Evolutionary conservation across 129 eudicot genomes (phyloP).

Genomic region (Logfia minima): DNA sequence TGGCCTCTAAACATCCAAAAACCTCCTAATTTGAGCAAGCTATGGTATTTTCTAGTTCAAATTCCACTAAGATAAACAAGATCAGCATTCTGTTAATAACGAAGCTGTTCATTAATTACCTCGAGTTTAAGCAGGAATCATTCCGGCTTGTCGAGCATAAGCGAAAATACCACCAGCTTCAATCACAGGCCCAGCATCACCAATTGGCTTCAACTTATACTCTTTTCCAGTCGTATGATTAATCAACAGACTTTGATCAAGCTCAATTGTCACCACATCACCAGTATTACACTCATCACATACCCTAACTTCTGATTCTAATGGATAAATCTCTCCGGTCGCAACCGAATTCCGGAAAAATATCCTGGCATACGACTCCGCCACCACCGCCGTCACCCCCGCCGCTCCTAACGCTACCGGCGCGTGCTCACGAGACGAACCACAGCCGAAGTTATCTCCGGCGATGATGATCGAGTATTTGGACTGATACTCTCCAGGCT

Average conservation of each 20-base stretch:
- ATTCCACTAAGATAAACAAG: neutral
- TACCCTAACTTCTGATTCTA: conserved; percentile 80
- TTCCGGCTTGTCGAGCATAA: conserved; percentile 85
- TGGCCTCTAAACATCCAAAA: neutral
- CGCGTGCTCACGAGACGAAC: conserved; percentile 95
- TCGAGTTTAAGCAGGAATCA: conserved; percentile 64
- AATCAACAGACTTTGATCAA: conserved; percentile 57
- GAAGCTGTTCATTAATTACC: conserved; percentile 10
- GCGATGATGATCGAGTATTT: conserved; percentile 72
- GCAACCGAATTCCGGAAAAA: conserved; percentile 93
- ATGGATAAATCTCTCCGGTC: conserved; percentile 84
- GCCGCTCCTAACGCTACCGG: conserved; percentile 95
- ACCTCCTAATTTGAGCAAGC: conserved; percentile 13
- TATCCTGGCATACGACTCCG: conserved; percentile 93
- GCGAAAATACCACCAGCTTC: conserved; percentile 98
- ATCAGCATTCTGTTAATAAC: neutral
- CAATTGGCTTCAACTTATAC: conserved; percentile 83
- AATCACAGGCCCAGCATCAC: conserved; percentile 97
- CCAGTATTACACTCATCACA: conserved; percentile 94
- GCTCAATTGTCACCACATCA: conserved; percentile 81
- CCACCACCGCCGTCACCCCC: conserved; percentile 85
- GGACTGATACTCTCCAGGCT: conserved; percentile 42
- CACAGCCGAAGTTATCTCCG: conserved; percentile 93
- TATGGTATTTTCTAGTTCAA: neutral
- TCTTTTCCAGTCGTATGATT: conserved; percentile 91